These are phyloP conservation scores for Malassezia equina DNA, from an alignment of 1,284 basidiomycete genomes.

Conservation along the genomic window DNA sequence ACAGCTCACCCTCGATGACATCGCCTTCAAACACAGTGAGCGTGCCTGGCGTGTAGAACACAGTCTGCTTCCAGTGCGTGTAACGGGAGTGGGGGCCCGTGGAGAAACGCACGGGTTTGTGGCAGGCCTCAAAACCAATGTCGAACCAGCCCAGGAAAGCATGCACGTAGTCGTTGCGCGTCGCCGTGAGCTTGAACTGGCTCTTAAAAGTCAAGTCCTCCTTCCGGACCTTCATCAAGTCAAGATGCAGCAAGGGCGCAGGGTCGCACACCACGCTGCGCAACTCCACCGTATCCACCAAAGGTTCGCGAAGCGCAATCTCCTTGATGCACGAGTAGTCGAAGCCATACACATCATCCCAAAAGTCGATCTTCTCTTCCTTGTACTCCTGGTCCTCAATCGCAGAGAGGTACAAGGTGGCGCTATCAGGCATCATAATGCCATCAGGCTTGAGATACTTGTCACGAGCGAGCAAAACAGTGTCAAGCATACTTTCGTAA, in stretches of 20 bases:
- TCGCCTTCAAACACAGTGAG: constrained; percentile 40
- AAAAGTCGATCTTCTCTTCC: constrained; percentile 90
- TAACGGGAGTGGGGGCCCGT: constrained; percentile 46
- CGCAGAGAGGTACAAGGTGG: constrained; percentile 84
- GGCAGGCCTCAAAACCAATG: constrained; percentile 86
- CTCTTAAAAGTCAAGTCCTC: constrained; percentile 81
- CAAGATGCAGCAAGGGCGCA: constrained; percentile 54
- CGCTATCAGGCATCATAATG: constrained; percentile 90
- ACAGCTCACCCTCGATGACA: constrained; percentile 31
- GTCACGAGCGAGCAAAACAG: constrained; percentile 89
- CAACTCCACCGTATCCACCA: constrained; percentile 79
- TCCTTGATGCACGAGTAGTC: constrained; percentile 99
- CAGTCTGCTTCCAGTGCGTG: constrained; percentile 49
- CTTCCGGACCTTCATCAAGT: constrained; percentile 83
- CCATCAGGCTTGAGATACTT: constrained; percentile 79
- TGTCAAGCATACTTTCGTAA: constrained; percentile 99
- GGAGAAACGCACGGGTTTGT: constrained; percentile 70
- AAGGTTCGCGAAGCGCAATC: constrained; percentile 86
- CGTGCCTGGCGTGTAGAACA: constrained; percentile 45
- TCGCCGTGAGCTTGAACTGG: constrained; percentile 70
- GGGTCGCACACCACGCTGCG: constrained; percentile 46
- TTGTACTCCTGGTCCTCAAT: constrained; percentile 99
- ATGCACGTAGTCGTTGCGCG: constrained; percentile 83
- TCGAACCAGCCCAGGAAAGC: constrained; percentile 99
- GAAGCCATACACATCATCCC: constrained; percentile 99